Evolutionary conservation across 768 basidiomycete species (phyloP), one percentile per base, ranked within the genome.

Genomic region (Calocybe indica): DNA sequence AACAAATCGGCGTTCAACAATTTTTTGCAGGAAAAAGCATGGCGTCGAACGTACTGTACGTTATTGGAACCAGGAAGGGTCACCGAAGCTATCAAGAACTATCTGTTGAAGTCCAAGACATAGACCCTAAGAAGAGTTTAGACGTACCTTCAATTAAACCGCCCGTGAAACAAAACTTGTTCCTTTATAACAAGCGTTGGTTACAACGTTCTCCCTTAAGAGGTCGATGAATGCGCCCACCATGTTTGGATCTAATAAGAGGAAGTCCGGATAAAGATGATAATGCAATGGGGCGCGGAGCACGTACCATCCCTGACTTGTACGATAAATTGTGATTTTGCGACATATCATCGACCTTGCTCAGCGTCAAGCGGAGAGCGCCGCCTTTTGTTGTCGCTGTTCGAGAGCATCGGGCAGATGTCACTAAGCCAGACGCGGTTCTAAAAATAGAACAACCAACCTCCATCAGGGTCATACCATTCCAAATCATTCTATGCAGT

Each of bases 131-230:
- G 6, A 59, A 40, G 67, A 30, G 22, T 22, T 22, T 22, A 29
- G 30, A 45, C 42, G 33, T 38, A 68, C 69, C 61, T 62, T 73
- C 86, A 44, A 88, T 73, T 43, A 87, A 63, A 37, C 89, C 89
- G 5, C 85, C 85, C 7, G 86, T 88, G 60, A 91, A 90, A 62
- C 87, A 91, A 53, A 93, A 81, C 65, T 74, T 74, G 48, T 73
- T 73, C 72, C 72, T 71, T 41, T 7, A 40, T 40, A 33, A 22
- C 14, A n/a, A n/a, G n/a, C n/a, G n/a, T n/a, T n/a, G n/a, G 13
- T 6, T 10, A 28, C 44, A 29, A 46, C 42, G 14, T 45, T 13
- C 13, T 44, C 35, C 37, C 40, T 44, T 8, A 10, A 10, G 37
- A 37, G 5, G 34, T 9, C 11, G 13, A 3, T 13, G 30, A 33